These are phyloP conservation scores for Cyclotella atomus DNA, from an alignment of 108 stramenopile genomes.

Conservation along the genomic window DNA sequence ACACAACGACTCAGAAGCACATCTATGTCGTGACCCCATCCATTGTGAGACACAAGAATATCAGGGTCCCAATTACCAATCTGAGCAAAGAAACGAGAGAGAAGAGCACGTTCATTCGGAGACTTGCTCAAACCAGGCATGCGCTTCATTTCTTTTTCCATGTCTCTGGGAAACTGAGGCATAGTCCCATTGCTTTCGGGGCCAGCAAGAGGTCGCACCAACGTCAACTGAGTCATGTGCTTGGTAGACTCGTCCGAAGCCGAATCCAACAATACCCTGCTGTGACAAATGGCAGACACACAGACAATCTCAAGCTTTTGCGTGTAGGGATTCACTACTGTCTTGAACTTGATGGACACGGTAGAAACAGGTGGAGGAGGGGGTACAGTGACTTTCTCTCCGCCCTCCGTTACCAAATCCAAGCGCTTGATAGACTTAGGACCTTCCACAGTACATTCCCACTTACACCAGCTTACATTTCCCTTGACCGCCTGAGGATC, in stretches of 20 bases:
- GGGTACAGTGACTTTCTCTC: constrained; percentile 40
- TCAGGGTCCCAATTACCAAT: constrained; percentile 97
- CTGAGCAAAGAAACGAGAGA: constrained; percentile 79
- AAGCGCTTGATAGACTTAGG: constrained; percentile 81
- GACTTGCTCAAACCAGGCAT: constrained; percentile 82
- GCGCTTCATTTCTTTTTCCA: constrained; percentile 66
- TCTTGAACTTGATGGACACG: constrained; percentile 95
- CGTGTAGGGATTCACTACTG: constrained; percentile 93
- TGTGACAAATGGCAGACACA: constrained; percentile 91
- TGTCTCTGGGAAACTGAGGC: constrained; percentile 79
- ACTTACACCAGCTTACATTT: constrained; percentile 87
- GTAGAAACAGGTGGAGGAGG: constrained; percentile 85
- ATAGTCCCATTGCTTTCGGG: constrained; percentile 41
- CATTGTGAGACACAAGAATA: constrained; percentile 96
- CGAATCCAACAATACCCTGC: constrained; percentile 79
- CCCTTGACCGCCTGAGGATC: constrained; percentile 48
- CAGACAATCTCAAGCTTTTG: constrained; percentile 96
- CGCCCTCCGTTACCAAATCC: constrained; percentile 47
- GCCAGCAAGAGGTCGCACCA: constrained; percentile 76
- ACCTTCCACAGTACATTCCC: constrained; percentile 80
- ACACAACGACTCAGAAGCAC: constrained; percentile 91
- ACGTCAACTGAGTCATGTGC: constrained; percentile 76
- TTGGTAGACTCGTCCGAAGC: constrained; percentile 62
- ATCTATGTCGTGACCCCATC: constrained; percentile 96
- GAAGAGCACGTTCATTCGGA: constrained; percentile 94